Conservation (phyloP, 2,329 filamentous ascomycete species). For the Sphaerulina populicola region DNA sequence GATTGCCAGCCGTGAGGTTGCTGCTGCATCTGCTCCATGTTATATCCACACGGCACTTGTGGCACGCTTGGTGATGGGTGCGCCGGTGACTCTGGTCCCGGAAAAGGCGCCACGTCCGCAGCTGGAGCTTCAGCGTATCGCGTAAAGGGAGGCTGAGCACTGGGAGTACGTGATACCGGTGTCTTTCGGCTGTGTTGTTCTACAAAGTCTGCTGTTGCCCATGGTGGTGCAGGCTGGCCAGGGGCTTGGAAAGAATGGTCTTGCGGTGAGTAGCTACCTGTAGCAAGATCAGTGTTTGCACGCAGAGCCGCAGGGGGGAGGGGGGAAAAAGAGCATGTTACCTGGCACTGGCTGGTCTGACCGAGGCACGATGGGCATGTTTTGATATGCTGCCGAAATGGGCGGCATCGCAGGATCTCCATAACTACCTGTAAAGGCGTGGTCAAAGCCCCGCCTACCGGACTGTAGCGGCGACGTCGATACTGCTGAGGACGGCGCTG, state of each 20-base stretch:
- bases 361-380: slow-evolving; percentile 16
- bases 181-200: slow-evolving; percentile 6
- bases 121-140: slow-evolving; percentile 6
- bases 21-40: slow-evolving; percentile 5
- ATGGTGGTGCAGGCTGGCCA: slow-evolving; percentile 1
- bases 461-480: slow-evolving; percentile 22
- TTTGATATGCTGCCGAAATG: slow-evolving; percentile 14
- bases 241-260: slow-evolving; percentile 1
- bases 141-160: slow-evolving; percentile 1
- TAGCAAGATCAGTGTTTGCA: not conserved
- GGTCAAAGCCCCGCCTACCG: slow-evolving; percentile 12
- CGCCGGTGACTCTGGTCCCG: slow-evolving; percentile 1
- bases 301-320: not conserved
- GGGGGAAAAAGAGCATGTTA: not conserved
- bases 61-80: slow-evolving; percentile 9
- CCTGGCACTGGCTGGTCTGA: slow-evolving; percentile 7
- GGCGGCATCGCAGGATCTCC: slow-evolving; percentile 4
- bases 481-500: slow-evolving; percentile 25
- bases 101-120: slow-evolving; percentile 13
- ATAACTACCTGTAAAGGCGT: not conserved
- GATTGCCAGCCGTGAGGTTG: slow-evolving; percentile 4
- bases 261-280: slow-evolving; percentile 8
- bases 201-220: slow-evolving; percentile 2
- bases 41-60: slow-evolving; percentile 4
- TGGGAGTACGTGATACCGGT: not conserved